A percentile compares a stretch with the other conserved stretches of the same genome.
Conservation (phyloP, 2,329 filamentous ascomycete genomes). For the Fusarium aywerte region DNA sequence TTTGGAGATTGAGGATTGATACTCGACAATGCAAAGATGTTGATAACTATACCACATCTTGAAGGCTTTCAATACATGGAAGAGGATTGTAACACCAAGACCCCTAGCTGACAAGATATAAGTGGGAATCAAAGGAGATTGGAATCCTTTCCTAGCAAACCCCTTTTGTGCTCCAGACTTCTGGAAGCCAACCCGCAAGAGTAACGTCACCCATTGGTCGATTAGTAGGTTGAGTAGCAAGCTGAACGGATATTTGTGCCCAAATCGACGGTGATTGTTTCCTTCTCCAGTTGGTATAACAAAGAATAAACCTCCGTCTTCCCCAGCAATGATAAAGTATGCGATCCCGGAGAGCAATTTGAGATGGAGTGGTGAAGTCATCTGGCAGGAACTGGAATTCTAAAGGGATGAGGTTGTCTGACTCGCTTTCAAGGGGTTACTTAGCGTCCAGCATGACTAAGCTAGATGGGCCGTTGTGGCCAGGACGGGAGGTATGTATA, state of each 20-base stretch:
- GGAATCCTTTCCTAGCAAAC: background rate
- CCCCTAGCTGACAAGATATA: background rate
- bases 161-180: constrained; percentile 18
- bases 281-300: background rate
- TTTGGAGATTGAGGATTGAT: background rate
- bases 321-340: background rate
- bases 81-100: background rate
- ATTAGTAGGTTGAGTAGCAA: background rate
- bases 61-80: background rate
- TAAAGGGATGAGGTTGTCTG: constrained; percentile 44
- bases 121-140: background rate
- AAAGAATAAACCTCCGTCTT: background rate
- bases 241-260: background rate
- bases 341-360: background rate
- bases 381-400: constrained; percentile 37
- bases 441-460: constrained; percentile 37
- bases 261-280: background rate
- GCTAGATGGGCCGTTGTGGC: background rate
- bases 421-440: constrained; percentile 36
- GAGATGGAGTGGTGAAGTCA: constrained; percentile 27
- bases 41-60: constrained; percentile 12
- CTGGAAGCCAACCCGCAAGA: background rate
- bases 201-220: background rate
- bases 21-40: background rate
- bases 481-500: background rate